phyloP scores from a whole-genome alignment of 768 basidiomycete genomes.

The Mycena metata region DNA sequence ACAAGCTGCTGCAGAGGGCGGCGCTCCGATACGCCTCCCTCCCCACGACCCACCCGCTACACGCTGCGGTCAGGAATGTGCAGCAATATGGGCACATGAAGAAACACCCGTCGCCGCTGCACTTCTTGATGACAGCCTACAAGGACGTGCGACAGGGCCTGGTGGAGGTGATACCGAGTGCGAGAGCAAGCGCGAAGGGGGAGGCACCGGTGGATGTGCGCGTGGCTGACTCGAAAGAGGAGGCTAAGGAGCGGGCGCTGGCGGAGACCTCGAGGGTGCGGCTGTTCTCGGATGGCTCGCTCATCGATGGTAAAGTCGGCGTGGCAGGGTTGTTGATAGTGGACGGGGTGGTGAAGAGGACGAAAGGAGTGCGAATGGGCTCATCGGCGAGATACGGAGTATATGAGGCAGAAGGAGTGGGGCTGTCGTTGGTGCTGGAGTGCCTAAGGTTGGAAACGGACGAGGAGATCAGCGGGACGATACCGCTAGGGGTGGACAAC shows the following conservation, averaged over 20 bases:
- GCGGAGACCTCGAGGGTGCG: constrained; percentile 26
- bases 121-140: constrained; percentile 14
- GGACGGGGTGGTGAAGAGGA: constrained; percentile 13
- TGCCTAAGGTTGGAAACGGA: constrained; percentile 6
- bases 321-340: constrained; percentile 1
- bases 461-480: background rate
- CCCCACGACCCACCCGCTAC: constrained; percentile 40
- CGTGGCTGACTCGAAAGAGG: constrained; percentile 27
- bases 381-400: constrained; percentile 8
- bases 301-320: constrained; percentile 1
- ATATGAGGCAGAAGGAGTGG: constrained; percentile 19
- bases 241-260: constrained; percentile 12
- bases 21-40: constrained; percentile 40
- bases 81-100: background rate
- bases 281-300: too few species aligned
- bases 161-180: constrained; percentile 25
- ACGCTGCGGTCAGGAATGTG: constrained; percentile 15
- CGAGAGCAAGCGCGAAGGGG: background rate
- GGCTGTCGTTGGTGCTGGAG: constrained; percentile 6
- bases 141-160: background rate
- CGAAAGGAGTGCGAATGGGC: constrained; percentile 6
- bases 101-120: constrained; percentile 28
- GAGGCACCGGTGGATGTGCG: constrained; percentile 1
- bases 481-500: constrained; percentile 5
- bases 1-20: constrained; percentile 34